Evolutionary conservation across 192 early-diverging fungal genomes (phyloP).

Genomic region (Coemansia aciculifera): DNA sequence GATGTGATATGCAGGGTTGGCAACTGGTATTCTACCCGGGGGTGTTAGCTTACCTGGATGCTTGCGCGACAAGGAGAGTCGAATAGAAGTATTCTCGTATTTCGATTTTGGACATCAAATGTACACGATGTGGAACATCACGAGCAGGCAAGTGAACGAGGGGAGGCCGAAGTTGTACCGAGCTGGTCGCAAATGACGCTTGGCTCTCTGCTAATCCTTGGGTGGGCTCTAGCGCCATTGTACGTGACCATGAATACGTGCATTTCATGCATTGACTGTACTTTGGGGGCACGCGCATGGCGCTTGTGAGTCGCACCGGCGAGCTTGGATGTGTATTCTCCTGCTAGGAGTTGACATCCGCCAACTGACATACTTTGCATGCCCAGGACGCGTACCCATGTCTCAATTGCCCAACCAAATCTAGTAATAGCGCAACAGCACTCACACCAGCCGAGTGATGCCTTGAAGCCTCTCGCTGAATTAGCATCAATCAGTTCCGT

Average conservation of each 20-base stretch:
- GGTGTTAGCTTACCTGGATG: not conserved
- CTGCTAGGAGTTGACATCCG: not conserved
- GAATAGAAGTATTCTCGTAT: not conserved
- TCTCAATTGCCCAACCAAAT: not conserved
- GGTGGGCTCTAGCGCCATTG: not conserved
- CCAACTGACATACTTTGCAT: not conserved
- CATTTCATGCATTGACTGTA: not conserved
- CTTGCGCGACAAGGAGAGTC: not conserved
- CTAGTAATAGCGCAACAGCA: not conserved
- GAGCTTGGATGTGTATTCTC: not conserved
- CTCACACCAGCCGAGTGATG: not conserved
- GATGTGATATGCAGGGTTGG: not conserved
- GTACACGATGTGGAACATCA: not conserved
- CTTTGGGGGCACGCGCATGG: not conserved
- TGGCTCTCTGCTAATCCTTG: not conserved
- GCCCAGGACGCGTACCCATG: not conserved
- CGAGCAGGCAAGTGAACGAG: not conserved
- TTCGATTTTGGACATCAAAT: not conserved
- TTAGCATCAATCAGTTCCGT: not conserved
- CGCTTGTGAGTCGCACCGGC: not conserved
- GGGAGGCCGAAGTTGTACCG: not conserved
- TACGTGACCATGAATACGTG: not conserved
- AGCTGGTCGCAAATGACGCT: not conserved
- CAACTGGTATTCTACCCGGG: not conserved
- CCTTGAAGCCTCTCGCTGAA: not conserved